Evolutionary conservation across 257 asterid genomes (phyloP), one percentile per base, ranked within the genome.

Genomic region (Misopates orontium): DNA sequence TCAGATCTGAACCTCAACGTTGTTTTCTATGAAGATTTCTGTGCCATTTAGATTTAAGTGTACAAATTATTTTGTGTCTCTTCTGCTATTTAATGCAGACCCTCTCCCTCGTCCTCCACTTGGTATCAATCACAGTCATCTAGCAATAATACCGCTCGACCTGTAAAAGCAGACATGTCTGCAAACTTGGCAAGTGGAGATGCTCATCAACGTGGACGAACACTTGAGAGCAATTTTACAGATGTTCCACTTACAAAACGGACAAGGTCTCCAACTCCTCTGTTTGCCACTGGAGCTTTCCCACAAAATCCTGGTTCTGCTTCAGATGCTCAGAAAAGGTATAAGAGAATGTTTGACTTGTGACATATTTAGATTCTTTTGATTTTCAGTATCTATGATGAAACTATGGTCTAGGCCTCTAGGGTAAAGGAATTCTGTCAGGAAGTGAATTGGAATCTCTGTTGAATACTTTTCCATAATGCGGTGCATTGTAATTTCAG

Each of bases 251-350:
- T 64, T 68, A 73, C 87, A 50, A 93, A 86, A 73, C 75, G 92
- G 77, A 78, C 85, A 56, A 94, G 95, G 79, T 88, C 96, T 36
- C 95, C 98, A 41, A 76, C 85, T 71, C 67, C 41, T 56, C 76
- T 81, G 45, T 61, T 82, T 66, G 60, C 67, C 1, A 23, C 69
- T 60, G 80, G 65, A 58, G 79, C 67, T 70, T 74, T 84, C 45
- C 40, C 58, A 3, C 80, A 70, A 19, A 72, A 79, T 51, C 72
- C 83, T 67, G 67, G 60, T 68, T 58, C 56, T 49, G 64, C 70
- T 65, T 71, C 56, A 24, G 75, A 75, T 69, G 77, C 67, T 62
- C 71, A 71, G 32, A 78, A 55, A 79, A 85, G 91, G 95, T 87
- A 81, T 51, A 16, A 17, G 55, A 62, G 60, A 65, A 22, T 39